Evolutionary conservation across 495 filamentous ascomycete genomes (phyloP).

Genomic region (Penicillium diatomitis): DNA sequence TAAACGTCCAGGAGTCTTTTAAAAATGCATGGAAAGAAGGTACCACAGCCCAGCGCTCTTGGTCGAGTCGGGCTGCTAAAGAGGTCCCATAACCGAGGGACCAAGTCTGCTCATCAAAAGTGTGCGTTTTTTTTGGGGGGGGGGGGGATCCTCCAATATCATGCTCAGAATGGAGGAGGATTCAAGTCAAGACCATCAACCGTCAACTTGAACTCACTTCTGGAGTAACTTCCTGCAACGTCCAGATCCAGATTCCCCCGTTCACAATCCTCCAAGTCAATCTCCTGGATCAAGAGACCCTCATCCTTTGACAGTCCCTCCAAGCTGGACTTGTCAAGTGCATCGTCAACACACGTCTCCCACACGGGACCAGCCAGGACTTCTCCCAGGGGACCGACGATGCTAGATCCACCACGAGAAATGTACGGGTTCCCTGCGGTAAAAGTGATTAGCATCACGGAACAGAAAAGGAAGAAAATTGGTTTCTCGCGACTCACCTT

Average conservation of each 20-base stretch:
- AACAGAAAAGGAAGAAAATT: too few species aligned
- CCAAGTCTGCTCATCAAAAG: too few species aligned
- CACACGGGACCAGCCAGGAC: slow-evolving; percentile 73
- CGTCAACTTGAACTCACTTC: slow-evolving; percentile 72
- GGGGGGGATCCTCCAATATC: background rate
- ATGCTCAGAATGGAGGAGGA: slow-evolving; percentile 40
- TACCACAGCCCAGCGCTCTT: background rate
- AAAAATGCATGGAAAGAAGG: background rate
- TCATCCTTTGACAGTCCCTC: slow-evolving; percentile 6
- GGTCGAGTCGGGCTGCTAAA: too few species aligned
- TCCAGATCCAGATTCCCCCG: slow-evolving; percentile 56
- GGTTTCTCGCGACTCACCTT: background rate
- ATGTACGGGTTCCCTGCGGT: slow-evolving; percentile 4
- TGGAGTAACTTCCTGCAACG: slow-evolving; percentile 70
- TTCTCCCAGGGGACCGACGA: slow-evolving; percentile 70
- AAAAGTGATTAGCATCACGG: too few species aligned
- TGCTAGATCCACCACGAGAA: slow-evolving; percentile 68
- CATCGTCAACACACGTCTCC: slow-evolving; percentile 57
- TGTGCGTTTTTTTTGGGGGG: too few species aligned
- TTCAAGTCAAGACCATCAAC: slow-evolving; percentile 68
- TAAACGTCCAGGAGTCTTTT: background rate
- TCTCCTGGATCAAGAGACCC: slow-evolving; percentile 38
- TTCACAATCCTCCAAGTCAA: slow-evolving; percentile 57
- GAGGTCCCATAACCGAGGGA: too few species aligned
- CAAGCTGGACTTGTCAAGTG: background rate